phyloP scores from a whole-genome alignment of 116 monocot genomes.

The Zostera marina region DNA sequence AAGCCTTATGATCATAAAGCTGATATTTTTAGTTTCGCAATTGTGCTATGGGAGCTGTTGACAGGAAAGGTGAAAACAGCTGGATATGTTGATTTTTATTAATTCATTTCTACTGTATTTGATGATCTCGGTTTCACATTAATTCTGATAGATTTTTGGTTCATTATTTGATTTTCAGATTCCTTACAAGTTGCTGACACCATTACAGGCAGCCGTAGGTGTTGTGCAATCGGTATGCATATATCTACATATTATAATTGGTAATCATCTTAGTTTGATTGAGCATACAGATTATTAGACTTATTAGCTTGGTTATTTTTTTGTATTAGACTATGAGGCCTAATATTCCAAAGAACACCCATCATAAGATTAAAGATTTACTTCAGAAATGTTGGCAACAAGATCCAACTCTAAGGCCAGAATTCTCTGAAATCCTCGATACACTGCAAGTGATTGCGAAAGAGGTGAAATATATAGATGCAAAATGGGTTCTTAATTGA shows the following conservation, averaged over 20 bases:
- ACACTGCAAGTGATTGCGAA: constrained; percentile 37
- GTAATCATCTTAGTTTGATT: too few species aligned
- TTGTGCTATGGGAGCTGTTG: constrained; percentile 72
- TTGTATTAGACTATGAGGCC: constrained; percentile 21
- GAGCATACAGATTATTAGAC: background rate
- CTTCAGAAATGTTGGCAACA: constrained; percentile 83
- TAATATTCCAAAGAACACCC: constrained; percentile 41
- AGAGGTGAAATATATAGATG: constrained; percentile 28
- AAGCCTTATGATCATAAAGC: constrained; percentile 43
- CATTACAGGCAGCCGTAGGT: constrained; percentile 76
- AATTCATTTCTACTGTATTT: background rate
- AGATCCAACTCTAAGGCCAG: constrained; percentile 59
- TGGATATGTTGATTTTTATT: background rate
- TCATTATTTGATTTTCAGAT: constrained; percentile 29
- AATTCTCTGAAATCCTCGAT: constrained; percentile 68
- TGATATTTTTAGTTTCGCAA: constrained; percentile 34
- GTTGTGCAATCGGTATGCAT: constrained; percentile 63
- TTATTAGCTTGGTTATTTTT: background rate
- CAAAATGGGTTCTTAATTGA: background rate
- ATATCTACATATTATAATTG: background rate
- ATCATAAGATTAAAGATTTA: constrained; percentile 47
- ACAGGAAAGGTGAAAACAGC: constrained; percentile 50
- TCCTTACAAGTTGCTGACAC: constrained; percentile 71
- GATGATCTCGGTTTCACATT: background rate
- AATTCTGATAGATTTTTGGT: background rate